Percentiles rank a stretch among this genome's conserved stretches.
Conservation (phyloP, 2,329 filamentous ascomycete species). For the Fusarium sp. region DNA sequence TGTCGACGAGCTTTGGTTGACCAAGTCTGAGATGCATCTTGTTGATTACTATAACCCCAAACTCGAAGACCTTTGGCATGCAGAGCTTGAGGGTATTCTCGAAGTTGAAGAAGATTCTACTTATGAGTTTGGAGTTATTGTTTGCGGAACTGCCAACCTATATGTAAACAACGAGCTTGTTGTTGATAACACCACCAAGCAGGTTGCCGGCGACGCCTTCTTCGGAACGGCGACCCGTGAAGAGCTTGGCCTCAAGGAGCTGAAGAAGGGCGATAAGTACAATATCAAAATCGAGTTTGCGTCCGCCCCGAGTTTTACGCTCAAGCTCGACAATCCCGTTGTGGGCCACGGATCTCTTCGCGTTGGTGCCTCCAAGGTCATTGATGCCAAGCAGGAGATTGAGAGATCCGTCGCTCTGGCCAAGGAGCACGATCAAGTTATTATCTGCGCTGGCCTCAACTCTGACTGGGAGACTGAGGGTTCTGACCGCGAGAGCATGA, state of each 20-base stretch:
- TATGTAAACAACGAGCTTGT: conserved; percentile 72
- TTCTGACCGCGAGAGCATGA: conserved; percentile 81
- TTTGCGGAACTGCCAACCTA: conserved; percentile 74
- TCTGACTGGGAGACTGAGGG: conserved; percentile 86
- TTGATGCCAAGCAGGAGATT: conserved; percentile 71
- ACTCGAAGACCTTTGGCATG: conserved; percentile 68
- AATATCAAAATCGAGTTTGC: conserved; percentile 70
- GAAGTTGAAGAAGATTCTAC: conserved; percentile 70
- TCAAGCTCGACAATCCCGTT: conserved; percentile 63
- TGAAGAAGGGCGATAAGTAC: conserved; percentile 72
- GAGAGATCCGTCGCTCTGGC: conserved; percentile 76
- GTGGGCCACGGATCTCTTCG: conserved; percentile 72
- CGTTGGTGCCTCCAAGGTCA: conserved; percentile 70
- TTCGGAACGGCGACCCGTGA: conserved; percentile 74
- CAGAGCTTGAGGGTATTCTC: conserved; percentile 71
- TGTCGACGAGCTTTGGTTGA: conserved; percentile 63
- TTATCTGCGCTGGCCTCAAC: conserved; percentile 83
- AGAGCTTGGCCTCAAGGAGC: conserved; percentile 68
- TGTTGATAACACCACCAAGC: conserved; percentile 75
- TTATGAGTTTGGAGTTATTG: conserved; percentile 75
- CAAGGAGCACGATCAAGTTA: conserved; percentile 78
- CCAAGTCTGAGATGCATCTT: conserved; percentile 63
- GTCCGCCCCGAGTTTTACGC: conserved; percentile 68
- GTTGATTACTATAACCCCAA: conserved; percentile 66
- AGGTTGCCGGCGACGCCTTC: conserved; percentile 72